Base-by-base conservation (phyloP, 805 yeast species). In the Monosporozyma solicola region DNA sequence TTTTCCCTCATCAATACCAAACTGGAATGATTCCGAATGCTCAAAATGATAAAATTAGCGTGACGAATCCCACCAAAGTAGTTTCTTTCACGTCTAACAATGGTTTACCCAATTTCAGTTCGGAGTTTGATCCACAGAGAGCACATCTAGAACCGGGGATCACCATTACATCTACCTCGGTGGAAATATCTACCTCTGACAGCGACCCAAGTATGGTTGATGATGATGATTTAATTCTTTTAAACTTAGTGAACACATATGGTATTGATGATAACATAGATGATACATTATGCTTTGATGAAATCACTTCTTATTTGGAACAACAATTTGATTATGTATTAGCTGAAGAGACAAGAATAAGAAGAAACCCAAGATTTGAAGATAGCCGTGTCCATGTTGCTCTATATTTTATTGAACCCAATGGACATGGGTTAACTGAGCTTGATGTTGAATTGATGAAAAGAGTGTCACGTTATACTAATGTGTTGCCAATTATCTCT, bases 261-360 rank as follows among this genome's bases (percentile, higher is more conserved):
- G 94, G 92, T 0, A 82, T 85, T 62, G 94, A 92, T 45, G 91
- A 85, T 61, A 83, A 83, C 66, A 74, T 87, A 59, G 85, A 87
- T 70, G 85, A 85, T 67, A 75, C 80, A 48, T 60, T 84, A 50
- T 85, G 92, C 63, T 81, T 79, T 61, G 73, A 71, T 11, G 94
- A 86, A 63, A 79, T 86, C 51, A 79, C 80, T 51, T 74, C 76
- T 53, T 87, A 78, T 64, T 70, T 87, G 61, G 85, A 84, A 65
- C 89, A 84, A 64, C 92, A 86, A 64, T 86, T 85, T 64, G 91
- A 85, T 65, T 72, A 77, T 53, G 89, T 87, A 0, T 75, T 90
- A 48, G 88, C 87, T 1, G 96, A 90, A 66, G 97, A 90, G 67
- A 86, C 94, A 1, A 77, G 92, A 57, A 87, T 90, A 57, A 79